These are phyloP conservation scores for Alloteropsis semialata DNA, from an alignment of 176 grass and related monocot species.

Conservation along the genomic window DNA sequence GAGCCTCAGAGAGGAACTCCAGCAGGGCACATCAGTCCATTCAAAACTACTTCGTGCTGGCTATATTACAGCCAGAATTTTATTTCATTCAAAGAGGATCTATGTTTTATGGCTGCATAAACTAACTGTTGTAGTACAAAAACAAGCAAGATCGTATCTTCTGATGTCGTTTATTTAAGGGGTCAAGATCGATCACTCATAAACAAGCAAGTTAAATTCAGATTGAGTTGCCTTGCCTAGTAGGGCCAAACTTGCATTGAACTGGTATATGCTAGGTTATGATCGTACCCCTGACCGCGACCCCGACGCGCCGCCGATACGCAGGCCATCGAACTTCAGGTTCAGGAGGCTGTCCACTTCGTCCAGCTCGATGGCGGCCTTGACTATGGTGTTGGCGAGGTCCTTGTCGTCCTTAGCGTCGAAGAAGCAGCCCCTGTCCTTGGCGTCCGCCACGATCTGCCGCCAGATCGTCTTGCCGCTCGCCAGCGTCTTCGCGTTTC, in stretches of 20 bases:
- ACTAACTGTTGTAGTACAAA: neutral
- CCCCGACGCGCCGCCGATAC: conserved; percentile 16
- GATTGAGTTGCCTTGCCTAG: too few species aligned
- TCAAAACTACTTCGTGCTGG: neutral
- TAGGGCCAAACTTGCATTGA: neutral
- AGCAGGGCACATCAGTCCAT: neutral
- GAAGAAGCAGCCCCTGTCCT: conserved; percentile 42
- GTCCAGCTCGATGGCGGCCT: conserved; percentile 33
- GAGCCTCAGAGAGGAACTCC: neutral
- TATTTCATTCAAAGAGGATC: too few species aligned
- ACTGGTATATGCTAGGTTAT: neutral
- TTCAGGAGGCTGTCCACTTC: conserved; percentile 17
- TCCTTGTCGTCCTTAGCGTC: conserved; percentile 33
- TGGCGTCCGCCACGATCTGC: conserved; percentile 45
- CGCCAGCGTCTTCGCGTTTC: conserved; percentile 43
- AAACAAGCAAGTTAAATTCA: neutral
- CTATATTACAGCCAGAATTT: too few species aligned
- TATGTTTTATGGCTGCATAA: too few species aligned
- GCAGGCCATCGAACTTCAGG: conserved; percentile 11
- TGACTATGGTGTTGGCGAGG: conserved; percentile 26
- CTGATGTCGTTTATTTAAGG: neutral
- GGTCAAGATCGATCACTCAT: neutral
- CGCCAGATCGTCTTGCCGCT: conserved; percentile 52
- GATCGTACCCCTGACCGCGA: neutral
- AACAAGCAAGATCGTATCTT: neutral